Evolutionary conservation across 768 basidiomycete species (phyloP), one percentile per base, ranked within the genome.

Genomic region (Roridomyces roridus): DNA sequence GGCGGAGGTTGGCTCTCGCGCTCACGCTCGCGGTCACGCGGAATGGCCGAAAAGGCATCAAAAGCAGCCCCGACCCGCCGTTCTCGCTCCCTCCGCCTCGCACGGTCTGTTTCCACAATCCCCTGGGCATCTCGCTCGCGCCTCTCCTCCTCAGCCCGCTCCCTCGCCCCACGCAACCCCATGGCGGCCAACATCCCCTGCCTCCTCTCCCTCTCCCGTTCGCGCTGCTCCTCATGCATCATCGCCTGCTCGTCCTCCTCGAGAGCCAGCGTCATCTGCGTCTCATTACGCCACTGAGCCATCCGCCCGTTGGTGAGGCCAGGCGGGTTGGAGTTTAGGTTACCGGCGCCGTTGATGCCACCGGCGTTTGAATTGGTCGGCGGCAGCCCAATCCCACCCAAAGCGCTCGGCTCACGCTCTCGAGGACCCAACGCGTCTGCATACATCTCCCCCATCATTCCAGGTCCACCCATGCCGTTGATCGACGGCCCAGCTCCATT

Each of bases 81-180:
- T 72, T 31, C 79, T 74, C 41, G 71, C 68, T 37, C 80, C 74
- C n/a, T 84, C 83, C 11, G 82, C 82, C 5, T 34, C 82, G 84
- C 65, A 62, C 34, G 66, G 68, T n/a, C 63, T 34, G 9, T 51
- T 49, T 23, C 57, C 46, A 24, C 42, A 18, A 35, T 39, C 15
- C 26, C 9, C 39, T 23, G 11, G 48, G n/a, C 48, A 36, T 23
- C 37, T 48, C 5, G 42, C 40, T 21, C 43, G 35, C 26, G 31
- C 42, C 43, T 24, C 44, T 25, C 17, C 4, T 20, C 2, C 23
- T 17, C 23, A 23, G 17, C 26, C 21, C 43, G 2, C 43, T 10
- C 47, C 57, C 60, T 48, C 42, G 47, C 65, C 10, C 1, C 26
- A 15, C 25, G 46, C 46, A 46, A 31, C 36, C 58, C 58, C 58